Evolutionary conservation across 2,329 filamentous ascomycete species (phyloP).

Genomic region (Cryphonectria radicalis): DNA sequence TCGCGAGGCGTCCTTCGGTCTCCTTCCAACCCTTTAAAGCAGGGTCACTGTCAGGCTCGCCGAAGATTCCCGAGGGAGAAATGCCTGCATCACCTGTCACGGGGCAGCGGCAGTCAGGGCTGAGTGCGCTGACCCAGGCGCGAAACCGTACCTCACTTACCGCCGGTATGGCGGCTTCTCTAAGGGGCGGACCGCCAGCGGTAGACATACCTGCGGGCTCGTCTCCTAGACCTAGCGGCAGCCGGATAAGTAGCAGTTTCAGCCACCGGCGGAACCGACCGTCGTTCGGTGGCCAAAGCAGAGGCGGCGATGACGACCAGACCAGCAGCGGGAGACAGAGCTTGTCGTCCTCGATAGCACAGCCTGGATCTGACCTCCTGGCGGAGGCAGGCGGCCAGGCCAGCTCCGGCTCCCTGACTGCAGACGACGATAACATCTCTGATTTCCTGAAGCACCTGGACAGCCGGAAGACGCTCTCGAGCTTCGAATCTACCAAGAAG

Average conservation of each 20-base stretch:
- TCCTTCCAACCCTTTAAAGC: constrained; percentile 97
- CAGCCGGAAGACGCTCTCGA: constrained; percentile 81
- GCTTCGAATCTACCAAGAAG: constrained; percentile 71
- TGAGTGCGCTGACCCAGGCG: constrained; percentile 58
- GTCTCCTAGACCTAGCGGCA: constrained; percentile 80
- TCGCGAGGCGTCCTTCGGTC: constrained; percentile 75
- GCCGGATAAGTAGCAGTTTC: constrained; percentile 92
- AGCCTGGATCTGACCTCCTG: constrained; percentile 79
- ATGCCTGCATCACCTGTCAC: constrained; percentile 61
- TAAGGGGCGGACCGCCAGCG: constrained; percentile 67
- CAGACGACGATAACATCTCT: constrained; percentile 90
- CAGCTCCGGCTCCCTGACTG: constrained; percentile 68
- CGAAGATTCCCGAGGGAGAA: constrained; percentile 57
- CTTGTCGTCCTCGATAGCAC: constrained; percentile 68
- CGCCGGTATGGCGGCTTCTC: constrained; percentile 74
- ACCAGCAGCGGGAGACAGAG: constrained; percentile 81
- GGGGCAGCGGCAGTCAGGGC: constrained; percentile 50
- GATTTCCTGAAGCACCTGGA: constrained; percentile 92
- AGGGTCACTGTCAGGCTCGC: constrained; percentile 90
- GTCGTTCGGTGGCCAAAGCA: constrained; percentile 75
- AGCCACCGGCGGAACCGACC: constrained; percentile 79
- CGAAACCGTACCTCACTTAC: constrained; percentile 75
- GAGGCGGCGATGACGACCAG: constrained; percentile 71
- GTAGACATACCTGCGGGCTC: constrained; percentile 71
- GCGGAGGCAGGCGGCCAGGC: constrained; percentile 70